phyloP scores from a whole-genome alignment of 139 green algal species.

The Chlorella sp. region DNA sequence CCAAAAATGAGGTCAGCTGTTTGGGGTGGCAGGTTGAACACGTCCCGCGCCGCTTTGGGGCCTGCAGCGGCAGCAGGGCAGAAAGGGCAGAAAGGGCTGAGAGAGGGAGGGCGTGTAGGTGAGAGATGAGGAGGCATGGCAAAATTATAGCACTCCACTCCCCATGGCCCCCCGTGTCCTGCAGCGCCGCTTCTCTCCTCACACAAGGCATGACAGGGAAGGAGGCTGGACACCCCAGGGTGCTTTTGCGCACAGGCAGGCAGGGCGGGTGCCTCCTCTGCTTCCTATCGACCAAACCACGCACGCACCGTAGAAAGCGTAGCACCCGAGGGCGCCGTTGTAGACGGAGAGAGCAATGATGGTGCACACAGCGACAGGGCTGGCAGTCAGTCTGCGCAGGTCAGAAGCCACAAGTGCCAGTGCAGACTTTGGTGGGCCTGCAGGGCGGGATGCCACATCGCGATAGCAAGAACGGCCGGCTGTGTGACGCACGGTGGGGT shows the following conservation, averaged over 20 bases:
- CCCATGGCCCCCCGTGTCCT: no score
- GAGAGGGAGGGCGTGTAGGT: no score
- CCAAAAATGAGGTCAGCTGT: constrained; percentile 87
- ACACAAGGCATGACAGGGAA: no score
- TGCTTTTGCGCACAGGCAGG: no score
- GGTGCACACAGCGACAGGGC: neutral
- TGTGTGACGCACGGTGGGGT: neutral
- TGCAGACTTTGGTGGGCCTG: neutral
- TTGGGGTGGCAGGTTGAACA: constrained; percentile 61
- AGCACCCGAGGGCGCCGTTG: constrained; percentile 77
- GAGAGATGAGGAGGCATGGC: no score
- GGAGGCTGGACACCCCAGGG: no score
- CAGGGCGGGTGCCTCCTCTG: no score
- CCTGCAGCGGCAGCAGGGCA: constrained; percentile 12
- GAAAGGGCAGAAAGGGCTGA: no score
- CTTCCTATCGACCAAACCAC: no score
- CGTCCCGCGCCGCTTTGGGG: constrained; percentile 67
- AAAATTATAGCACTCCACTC: no score
- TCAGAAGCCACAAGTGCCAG: neutral
- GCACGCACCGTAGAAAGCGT: constrained; percentile 68
- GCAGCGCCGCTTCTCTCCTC: no score
- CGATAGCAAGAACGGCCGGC: neutral
- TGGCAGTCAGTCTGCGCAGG: neutral
- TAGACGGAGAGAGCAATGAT: constrained; percentile 11
- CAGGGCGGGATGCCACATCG: neutral